Base-by-base conservation (phyloP, 768 basidiomycete genomes). In the Kwoniella dejecticola region DNA sequence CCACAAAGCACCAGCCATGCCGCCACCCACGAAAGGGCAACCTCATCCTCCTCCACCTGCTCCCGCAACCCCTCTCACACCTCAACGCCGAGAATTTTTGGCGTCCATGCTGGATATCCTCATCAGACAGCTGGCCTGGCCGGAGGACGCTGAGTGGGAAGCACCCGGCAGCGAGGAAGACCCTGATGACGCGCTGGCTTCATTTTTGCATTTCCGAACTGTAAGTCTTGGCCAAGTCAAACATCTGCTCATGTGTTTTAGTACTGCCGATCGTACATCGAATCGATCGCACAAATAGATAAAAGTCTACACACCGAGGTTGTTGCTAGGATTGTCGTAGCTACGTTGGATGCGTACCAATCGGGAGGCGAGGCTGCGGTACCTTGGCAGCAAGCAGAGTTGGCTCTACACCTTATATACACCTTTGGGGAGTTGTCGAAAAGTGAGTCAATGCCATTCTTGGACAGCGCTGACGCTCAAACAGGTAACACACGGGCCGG, bases 371-470 rank as follows among this genome's bases (percentile, higher is more conserved):
- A 89, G 0, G 78, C 84, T 0, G 75, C 82, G 17, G 78, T 96
- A 33, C 84, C 89, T 62, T 98, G 96, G 96, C 87, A 91, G 68
- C 88, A 94, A 65, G 91, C 89, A 2, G 96, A 99, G 78, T 83
- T 98, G 19, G 92, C 90, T 0, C 82, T 95, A n/a, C 92, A 92
- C 77, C 83, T 98, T 24, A 87, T 97, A 10, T 97, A 87, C 74
- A 89, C 95, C 31, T 98, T 90, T 70, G 95, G 95, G 42, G 93
- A 96, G 77, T 86, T 95, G 67, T 69, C 74, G 31, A 95, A 91
- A 82, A 85, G 94, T 92, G 60, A 52, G 87, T 74, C 17, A 19
- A 45, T 1, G 19, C 29, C 23, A 4, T n/a, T 7, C 15, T n/a
- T 8, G 4, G 19, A 57, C 56, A 62, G n/a, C 19, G 60, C 60